Conservation (phyloP, 768 basidiomycete species). For the Scleroderma bovista region DNA sequence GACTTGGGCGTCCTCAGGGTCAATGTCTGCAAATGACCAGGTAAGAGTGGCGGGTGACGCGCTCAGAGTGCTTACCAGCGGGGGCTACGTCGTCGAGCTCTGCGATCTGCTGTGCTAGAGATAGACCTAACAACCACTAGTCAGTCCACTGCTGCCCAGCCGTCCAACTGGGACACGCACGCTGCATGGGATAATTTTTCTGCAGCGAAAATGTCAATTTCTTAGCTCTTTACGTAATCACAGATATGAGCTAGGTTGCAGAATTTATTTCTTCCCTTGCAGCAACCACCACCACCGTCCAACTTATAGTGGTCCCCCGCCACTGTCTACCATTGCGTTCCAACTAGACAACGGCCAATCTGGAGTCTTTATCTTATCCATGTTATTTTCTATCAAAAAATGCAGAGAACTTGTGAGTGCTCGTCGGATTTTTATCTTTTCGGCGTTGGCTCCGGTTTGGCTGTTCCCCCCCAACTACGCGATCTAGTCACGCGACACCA, state of each 20-base stretch:
- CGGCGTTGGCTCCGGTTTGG: conserved; percentile 18
- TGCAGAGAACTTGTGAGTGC: conserved; percentile 33
- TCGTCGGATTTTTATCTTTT: conserved; percentile 18
- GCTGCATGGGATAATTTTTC: conserved; percentile 18
- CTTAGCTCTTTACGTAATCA: conserved; percentile 25
- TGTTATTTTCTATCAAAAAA: conserved; percentile 32
- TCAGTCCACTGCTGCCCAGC: conserved; percentile 1
- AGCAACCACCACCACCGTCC: conserved; percentile 27
- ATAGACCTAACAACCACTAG: conserved; percentile 37
- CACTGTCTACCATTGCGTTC: conserved; percentile 14
- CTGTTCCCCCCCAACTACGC: conserved; percentile 16
- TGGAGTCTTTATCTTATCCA: conserved; percentile 30
- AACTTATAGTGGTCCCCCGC: conserved; percentile 23
- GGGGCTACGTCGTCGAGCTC: conserved; percentile 70
- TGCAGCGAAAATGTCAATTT: background rate
- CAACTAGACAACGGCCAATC: conserved; percentile 27
- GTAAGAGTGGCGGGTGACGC: conserved; percentile 3
- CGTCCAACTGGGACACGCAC: conserved; percentile 16
- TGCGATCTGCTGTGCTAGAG: conserved; percentile 77
- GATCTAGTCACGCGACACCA: conserved; percentile 33
- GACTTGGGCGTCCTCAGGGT: conserved; percentile 61
- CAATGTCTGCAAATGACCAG: conserved; percentile 46
- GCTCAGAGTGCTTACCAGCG: conserved; percentile 42
- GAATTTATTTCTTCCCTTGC: conserved; percentile 15
- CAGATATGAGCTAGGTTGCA: conserved; percentile 12